Base-by-base conservation (phyloP, 345 rosid species). In the Trapa incisa region DNA sequence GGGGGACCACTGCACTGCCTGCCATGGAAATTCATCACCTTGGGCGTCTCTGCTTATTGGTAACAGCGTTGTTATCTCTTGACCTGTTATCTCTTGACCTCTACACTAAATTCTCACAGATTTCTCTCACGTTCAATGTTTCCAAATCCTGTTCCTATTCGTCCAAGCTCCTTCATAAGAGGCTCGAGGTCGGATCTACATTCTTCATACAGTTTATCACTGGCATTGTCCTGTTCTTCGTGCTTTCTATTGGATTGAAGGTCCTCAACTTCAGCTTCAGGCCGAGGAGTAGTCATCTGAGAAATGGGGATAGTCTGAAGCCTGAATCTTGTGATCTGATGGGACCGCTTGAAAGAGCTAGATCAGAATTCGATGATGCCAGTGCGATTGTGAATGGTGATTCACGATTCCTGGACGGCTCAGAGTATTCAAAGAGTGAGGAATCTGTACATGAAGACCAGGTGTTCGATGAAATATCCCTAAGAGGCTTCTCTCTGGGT, bases 41-140 rank as follows among this genome's bases (percentile, higher is more conserved):
- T n/a, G 60, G 60, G 60, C 60, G 60, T n/a, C 66, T 64, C 66
- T 64, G 66, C 47, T 37, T 64, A 37, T 64, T 64, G 66, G 32
- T 64, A 64, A 64, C 66, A 22, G 66, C 66, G 66, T 22, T 64
- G 22, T 38, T 64, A n/a, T 64, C 48, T 15, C 32, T 64, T 64
- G 66, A 64, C 32, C 47, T 64, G 22, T 38, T 64, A n/a, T 64
- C 66, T 15, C 32, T 64, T 64, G 66, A 64, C 32, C 47, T 64
- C 47, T 64, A 41, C 47, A 15, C 66, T 64, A n/a, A 43, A 13
- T 38, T 64, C 47, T 39, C 66, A 22, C 47, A 38, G 48, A 17
- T 64, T 64, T 64, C 29, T 41, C 12, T 64, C 47, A 38, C 66
- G 29, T 43, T 64, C 66, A 43, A 65, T 42, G 67, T 16, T 3